Percentiles rank a stretch among this genome's conserved stretches.
These are phyloP conservation scores for Paramecium pentaurelia DNA, from an alignment of 73 alveolate species.

Conservation along the genomic window DNA sequence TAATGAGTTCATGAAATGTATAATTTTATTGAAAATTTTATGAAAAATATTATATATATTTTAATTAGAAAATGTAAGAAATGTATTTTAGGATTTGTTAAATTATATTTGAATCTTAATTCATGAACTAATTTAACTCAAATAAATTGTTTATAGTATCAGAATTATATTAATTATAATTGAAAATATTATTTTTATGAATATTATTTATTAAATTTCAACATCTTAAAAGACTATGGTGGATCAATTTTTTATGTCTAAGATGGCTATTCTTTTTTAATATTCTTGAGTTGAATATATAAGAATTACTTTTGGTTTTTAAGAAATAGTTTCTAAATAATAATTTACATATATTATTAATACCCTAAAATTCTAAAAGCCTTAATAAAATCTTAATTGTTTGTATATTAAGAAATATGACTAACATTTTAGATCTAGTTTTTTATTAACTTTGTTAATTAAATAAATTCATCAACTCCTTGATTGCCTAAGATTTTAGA, in stretches of 20 bases:
- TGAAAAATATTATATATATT: background rate
- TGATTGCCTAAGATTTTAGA: background rate
- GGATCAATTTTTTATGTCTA: background rate
- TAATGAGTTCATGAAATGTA: background rate
- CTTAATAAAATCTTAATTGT: background rate
- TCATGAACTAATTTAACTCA: background rate
- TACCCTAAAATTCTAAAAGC: slow-evolving; percentile 18
- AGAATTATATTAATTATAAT: background rate
- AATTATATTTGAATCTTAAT: background rate
- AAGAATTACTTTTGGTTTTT: background rate
- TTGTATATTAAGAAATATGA: slow-evolving; percentile 8
- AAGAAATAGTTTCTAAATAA: background rate
- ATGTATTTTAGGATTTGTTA: background rate
- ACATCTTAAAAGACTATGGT: slow-evolving; percentile 3
- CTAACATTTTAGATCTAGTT: background rate
- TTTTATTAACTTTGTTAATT: background rate
- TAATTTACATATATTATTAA: background rate
- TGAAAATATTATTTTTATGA: background rate
- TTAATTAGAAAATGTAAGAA: background rate
- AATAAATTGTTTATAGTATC: background rate
- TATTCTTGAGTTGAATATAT: background rate
- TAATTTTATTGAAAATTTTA: no score
- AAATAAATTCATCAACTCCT: background rate
- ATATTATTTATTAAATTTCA: background rate
- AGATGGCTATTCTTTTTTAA: background rate